These are phyloP conservation scores for Lactuca saligna DNA, from an alignment of 129 eudicot genomes.

Conservation along the genomic window DNA sequence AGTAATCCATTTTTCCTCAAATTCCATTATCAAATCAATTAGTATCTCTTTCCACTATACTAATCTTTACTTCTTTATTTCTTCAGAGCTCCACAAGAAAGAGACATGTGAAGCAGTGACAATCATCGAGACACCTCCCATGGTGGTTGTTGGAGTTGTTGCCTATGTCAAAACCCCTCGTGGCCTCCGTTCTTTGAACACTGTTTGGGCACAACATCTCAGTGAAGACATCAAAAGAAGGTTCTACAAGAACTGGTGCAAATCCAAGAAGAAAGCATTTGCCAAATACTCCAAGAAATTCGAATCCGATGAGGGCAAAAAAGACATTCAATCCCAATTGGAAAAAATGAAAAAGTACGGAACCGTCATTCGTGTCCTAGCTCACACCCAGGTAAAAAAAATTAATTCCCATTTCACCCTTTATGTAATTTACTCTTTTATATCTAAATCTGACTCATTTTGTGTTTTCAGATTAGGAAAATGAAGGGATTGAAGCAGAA, in stretches of 20 bases:
- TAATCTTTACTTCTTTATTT: no score
- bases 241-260: slow-evolving; percentile 51
- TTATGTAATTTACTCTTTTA: no score
- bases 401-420: not conserved
- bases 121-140: slow-evolving; percentile 27
- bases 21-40: no score
- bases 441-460: not conserved
- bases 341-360: slow-evolving; percentile 74
- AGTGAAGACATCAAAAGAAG: slow-evolving; percentile 40
- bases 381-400: slow-evolving; percentile 42
- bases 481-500: slow-evolving; percentile 82
- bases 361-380: slow-evolving; percentile 63
- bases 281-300: slow-evolving; percentile 51
- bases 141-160: slow-evolving; percentile 30
- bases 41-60: no score
- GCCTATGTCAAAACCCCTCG: slow-evolving; percentile 28
- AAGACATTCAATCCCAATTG: slow-evolving; percentile 56
- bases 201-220: slow-evolving; percentile 39
- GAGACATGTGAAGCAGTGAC: slow-evolving; percentile 42
- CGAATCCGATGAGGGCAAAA: slow-evolving; percentile 61
- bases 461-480: slow-evolving; percentile 52
- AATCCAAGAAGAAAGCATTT: slow-evolving; percentile 57
- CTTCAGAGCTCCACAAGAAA: slow-evolving; percentile 74
- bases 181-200: slow-evolving; percentile 28
- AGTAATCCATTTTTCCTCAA: slow-evolving; percentile 25